A percentile compares a stretch with the other conserved stretches of the same genome.
Conservation (phyloP, 2,329 filamentous ascomycete species). For the Furcasterigmium furcatum region DNA sequence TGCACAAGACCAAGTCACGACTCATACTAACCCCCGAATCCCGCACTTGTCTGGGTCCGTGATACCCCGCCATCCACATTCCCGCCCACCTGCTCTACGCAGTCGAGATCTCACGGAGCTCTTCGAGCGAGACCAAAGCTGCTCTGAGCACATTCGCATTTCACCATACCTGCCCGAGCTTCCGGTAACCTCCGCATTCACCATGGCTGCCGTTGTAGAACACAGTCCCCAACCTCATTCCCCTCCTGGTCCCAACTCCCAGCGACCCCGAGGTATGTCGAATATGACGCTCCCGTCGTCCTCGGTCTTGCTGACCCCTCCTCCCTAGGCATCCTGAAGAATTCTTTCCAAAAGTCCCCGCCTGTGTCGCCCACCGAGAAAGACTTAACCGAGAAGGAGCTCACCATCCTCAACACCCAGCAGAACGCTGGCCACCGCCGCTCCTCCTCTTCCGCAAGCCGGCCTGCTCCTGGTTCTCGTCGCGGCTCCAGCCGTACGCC, state of each 20-base stretch:
- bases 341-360: slow-evolving; percentile 67
- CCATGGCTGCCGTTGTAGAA: slow-evolving; percentile 38
- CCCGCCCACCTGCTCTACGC: neutral
- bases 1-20: too few relatives aligned
- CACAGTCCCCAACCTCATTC: slow-evolving; percentile 34
- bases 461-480: slow-evolving; percentile 58
- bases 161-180: too few relatives aligned
- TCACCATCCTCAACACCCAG: slow-evolving; percentile 91
- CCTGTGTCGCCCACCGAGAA: slow-evolving; percentile 48
- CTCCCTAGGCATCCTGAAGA: slow-evolving; percentile 83
- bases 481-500: slow-evolving; percentile 60
- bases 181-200: too few relatives aligned
- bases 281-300: neutral
- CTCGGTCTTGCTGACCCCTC: neutral
- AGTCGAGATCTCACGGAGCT: neutral
- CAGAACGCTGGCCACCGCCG: slow-evolving; percentile 88
- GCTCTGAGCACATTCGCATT: too few relatives aligned
- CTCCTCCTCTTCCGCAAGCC: slow-evolving; percentile 71
- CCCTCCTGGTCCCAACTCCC: slow-evolving; percentile 34
- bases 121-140: too few relatives aligned
- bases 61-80: slow-evolving; percentile 3
- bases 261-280: slow-evolving; percentile 42
- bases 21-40: too few relatives aligned
- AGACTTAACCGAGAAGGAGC: slow-evolving; percentile 72
- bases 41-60: neutral